phyloP scores from a whole-genome alignment of 306 rosid genomes.

The Urtica urens region DNA sequence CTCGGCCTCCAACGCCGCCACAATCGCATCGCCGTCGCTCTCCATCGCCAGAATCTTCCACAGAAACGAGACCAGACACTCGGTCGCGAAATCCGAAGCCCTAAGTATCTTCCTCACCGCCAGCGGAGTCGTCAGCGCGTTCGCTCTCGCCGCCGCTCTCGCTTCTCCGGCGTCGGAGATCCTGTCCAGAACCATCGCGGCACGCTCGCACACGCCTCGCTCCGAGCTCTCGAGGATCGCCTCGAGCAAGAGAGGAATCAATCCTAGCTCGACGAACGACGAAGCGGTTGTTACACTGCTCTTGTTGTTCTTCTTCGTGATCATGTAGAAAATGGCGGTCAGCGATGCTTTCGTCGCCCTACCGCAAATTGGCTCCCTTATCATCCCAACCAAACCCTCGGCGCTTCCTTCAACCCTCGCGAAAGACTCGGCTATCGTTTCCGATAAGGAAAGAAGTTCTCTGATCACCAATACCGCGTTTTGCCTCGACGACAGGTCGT shows the following conservation, averaged over 20 bases:
- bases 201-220: slow-evolving; percentile 46
- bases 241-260: slow-evolving; percentile 53
- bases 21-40: slow-evolving; percentile 19
- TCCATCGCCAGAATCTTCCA: slow-evolving; percentile 42
- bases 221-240: slow-evolving; percentile 56
- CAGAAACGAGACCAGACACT: slow-evolving; percentile 45
- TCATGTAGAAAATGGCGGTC: slow-evolving; percentile 38
- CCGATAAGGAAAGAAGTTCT: slow-evolving; percentile 23
- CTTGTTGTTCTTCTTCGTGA: slow-evolving; percentile 24
- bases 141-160: slow-evolving; percentile 33
- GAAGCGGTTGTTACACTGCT: slow-evolving; percentile 7
- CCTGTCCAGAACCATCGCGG: slow-evolving; percentile 47
- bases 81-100: slow-evolving; percentile 48
- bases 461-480: slow-evolving; percentile 48
- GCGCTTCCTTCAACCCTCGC: slow-evolving; percentile 34
- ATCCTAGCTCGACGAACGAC: slow-evolving; percentile 50
- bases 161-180: slow-evolving; percentile 46
- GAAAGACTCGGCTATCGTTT: slow-evolving; percentile 18
- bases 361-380: slow-evolving; percentile 33
- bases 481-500: slow-evolving; percentile 43
- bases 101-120: slow-evolving; percentile 65
- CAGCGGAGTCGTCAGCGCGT: slow-evolving; percentile 65
- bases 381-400: slow-evolving; percentile 44
- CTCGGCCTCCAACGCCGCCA: slow-evolving; percentile 62
- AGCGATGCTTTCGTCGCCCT: slow-evolving; percentile 50